Base-by-base conservation (phyloP, 768 basidiomycete species). In the Suillus luteus region DNA sequence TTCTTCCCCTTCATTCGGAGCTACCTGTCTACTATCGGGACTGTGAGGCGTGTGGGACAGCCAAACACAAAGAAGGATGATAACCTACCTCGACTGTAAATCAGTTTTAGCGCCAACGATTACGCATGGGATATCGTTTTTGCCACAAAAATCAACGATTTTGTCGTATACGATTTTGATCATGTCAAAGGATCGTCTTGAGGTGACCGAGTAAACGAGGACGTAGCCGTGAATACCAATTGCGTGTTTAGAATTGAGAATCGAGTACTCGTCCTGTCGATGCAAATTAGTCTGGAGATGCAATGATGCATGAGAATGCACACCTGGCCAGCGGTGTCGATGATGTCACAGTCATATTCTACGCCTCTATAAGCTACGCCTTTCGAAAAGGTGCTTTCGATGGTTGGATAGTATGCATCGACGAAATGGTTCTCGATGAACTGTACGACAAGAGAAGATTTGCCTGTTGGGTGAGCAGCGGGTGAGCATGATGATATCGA, bases 191-290 rank as follows among this genome's bases (percentile, higher is more conserved):
- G 93, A 95, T 70, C 88, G 87, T 64, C 89, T 82, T 22, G 91
- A 93, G 5, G 93, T 85, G 76, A 99, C 94, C 3, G 93, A 93
- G 80, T 98, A 99, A 52, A 98, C 96, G 70, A 99, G 87, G 71
- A 99, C 86, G 76, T 92, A 99, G 72, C 96, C 96, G 72, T 99
- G 96, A 70, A 96, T 94, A 60, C 96, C 96, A 70, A 98, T 93
- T 46, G 95, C 95, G 72, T 98, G 93, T 75, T 95, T 93, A 33
- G 92, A 85, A 68, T 93, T 94, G 67, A 99, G 86, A 63, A 96
- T 92, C 22, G 94, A 92, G 79, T 92, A 98, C 76, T 99, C 96
- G 72, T 99, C 96, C 95, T 95, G 73, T 70, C 10, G 58, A 43
- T 11, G 17, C 55, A 62, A 63, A 33, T 35, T 37, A 17, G 64